Conservation (phyloP, 192 early-diverging fungal genomes). For the Coemansia sp. region DNA sequence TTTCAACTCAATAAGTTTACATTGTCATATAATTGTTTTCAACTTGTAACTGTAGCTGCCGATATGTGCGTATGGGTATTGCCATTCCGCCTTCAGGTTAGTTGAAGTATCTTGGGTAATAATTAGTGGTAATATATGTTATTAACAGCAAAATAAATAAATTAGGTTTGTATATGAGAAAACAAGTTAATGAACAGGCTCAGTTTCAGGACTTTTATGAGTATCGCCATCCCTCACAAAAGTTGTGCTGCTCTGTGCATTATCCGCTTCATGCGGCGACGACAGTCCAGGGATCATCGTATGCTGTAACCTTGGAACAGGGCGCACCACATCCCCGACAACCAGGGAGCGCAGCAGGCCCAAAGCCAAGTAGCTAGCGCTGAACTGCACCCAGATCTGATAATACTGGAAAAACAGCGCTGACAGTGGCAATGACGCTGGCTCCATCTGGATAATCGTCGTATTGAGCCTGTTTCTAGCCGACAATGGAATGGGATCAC, state of each 20-base stretch:
- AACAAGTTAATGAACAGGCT: background rate
- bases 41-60: too few relatives aligned
- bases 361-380: constrained; percentile 78
- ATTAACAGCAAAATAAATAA: background rate
- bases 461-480: constrained; percentile 39
- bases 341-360: constrained; percentile 76
- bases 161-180: background rate
- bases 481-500: constrained; percentile 50
- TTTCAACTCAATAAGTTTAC: too few relatives aligned
- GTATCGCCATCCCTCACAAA: background rate
- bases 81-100: too few relatives aligned
- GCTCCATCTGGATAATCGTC: constrained; percentile 58
- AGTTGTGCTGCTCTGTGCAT: background rate
- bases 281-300: constrained; percentile 68
- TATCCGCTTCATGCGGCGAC: background rate
- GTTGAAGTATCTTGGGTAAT: background rate
- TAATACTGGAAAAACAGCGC: constrained; percentile 93
- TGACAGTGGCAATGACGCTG: constrained; percentile 69
- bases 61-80: too few relatives aligned
- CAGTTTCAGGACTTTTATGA: background rate
- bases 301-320: constrained; percentile 80
- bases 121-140: background rate
- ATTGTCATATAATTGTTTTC: too few relatives aligned
- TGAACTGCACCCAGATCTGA: constrained; percentile 79
- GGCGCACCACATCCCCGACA: constrained; percentile 77